Conservation (phyloP, 1,284 basidiomycete species). For the Ustilago trichophora region DNA sequence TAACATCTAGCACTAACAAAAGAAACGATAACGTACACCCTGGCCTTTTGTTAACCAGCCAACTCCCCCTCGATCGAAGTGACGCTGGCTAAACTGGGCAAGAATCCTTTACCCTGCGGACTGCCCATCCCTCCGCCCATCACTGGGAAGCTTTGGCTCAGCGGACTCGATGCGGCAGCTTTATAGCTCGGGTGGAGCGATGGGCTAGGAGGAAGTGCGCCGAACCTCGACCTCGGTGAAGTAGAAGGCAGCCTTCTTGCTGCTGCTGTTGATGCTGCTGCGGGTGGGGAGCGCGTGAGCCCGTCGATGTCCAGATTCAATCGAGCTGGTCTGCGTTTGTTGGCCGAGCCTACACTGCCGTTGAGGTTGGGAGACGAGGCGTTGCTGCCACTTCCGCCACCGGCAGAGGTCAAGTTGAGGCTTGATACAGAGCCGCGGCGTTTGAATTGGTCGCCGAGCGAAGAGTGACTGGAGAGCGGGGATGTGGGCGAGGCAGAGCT, state of each 20-base stretch:
- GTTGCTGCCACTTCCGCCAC: conserved; percentile 7
- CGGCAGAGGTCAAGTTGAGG: conserved; percentile 13
- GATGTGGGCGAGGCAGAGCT: conserved; percentile 19
- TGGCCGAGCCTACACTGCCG: neutral
- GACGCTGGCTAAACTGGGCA: conserved; percentile 20
- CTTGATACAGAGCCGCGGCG: conserved; percentile 18
- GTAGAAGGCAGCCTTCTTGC: conserved; percentile 13
- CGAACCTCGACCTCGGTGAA: conserved; percentile 24
- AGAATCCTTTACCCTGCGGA: conserved; percentile 13
- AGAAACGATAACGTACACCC: neutral
- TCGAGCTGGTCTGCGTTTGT: conserved; percentile 11
- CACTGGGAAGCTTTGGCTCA: conserved; percentile 20
- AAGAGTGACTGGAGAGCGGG: conserved; percentile 25
- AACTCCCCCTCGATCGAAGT: conserved; percentile 21
- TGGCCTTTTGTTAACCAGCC: neutral
- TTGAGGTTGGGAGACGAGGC: conserved; percentile 18
- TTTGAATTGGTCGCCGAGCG: conserved; percentile 17
- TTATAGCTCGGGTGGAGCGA: conserved; percentile 35
- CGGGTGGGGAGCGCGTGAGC: conserved; percentile 12
- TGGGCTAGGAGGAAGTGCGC: conserved; percentile 23
- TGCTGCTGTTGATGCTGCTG: conserved; percentile 2
- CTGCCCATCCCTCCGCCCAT: conserved; percentile 14
- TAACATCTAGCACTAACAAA: conserved; percentile 1
- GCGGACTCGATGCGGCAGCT: conserved; percentile 13
- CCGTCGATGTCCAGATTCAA: conserved; percentile 27